Evolutionary conservation across 352 stramenopile genomes (phyloP), one percentile per base, ranked within the genome.

Genomic region (Pythium brassicae): DNA sequence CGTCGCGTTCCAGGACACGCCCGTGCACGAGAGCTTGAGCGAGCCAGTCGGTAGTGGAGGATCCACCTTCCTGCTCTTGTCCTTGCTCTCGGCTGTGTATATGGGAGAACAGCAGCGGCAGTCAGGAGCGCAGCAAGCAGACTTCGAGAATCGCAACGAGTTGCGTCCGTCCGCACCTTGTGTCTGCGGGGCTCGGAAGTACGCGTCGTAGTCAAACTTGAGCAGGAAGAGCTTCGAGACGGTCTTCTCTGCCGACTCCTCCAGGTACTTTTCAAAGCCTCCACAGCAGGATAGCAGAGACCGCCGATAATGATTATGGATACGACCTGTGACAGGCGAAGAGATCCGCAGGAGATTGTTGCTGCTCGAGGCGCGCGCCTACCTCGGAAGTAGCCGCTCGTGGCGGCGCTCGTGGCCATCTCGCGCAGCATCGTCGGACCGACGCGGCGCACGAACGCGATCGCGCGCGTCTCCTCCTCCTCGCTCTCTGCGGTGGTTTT

Each of bases 1-100:
- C 0, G 86, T 95, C 3, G 76, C 68, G 53, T 94, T 96, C 86
- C 86, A 96, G 3, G 83, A 92, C 19, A 96, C 71, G 11, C 83
- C 85, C 5, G 85, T 95, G 59, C 81, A 93, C 26, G 89, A 91
- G 29, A 96, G 61, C 37, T 75, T 69, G 23, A 92, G 60, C 14
- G 72, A 75, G 29, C 69, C 34, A 17, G 65, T 29, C 27, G 59
- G 20, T 9, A 40, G 23, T 7, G 42, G 14, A 52, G 42, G 14
- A 52, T 50, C 40, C 11, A 47, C 39, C 53, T 69, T 62, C 17
- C 60, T 71, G 46, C 20, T 55, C 20, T 60, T 61, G 11, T 48
- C 52, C 35, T 55, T 50, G 35, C 53, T 57, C 14, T 29, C 10
- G 34, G 20, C 40, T 42, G 20, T 23, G 17, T 5, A n/a, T 20